Percentiles rank a stretch among this genome's conserved stretches.
Evolutionary conservation across 352 stramenopile genomes (phyloP).

Genomic region (Plasmopara muralis): DNA sequence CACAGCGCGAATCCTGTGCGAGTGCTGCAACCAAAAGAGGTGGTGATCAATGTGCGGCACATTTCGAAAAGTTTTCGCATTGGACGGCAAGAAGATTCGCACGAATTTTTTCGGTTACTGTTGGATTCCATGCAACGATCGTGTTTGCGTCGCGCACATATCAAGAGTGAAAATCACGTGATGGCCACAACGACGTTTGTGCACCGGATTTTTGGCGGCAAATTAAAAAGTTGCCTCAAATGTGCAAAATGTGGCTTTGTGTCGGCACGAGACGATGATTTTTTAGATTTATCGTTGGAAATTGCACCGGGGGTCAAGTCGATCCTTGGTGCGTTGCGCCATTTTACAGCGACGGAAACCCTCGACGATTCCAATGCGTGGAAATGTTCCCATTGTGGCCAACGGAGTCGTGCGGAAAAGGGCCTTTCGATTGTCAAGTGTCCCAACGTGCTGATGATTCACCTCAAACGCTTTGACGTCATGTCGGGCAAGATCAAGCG

Average conservation of each 20-base stretch:
- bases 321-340: constrained; percentile 62
- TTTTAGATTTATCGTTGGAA: constrained; percentile 87
- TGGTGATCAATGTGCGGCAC: constrained; percentile 83
- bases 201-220: constrained; percentile 81
- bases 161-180: constrained; percentile 62
- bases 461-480: constrained; percentile 88
- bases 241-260: constrained; percentile 80
- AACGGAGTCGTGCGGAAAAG: constrained; percentile 77
- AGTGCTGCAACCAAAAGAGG: constrained; percentile 67
- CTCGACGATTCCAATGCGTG: constrained; percentile 82
- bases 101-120: constrained; percentile 88
- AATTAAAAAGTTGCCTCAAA: constrained; percentile 75
- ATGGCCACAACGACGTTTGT: constrained; percentile 69
- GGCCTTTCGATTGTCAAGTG: constrained; percentile 68
- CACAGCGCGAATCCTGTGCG: constrained; percentile 34
- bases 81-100: constrained; percentile 85
- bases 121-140: constrained; percentile 83
- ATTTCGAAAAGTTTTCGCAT: constrained; percentile 84
- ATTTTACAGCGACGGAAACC: constrained; percentile 79
- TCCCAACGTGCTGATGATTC: constrained; percentile 84
- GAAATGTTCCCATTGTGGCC: constrained; percentile 77
- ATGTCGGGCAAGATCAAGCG: constrained; percentile 88
- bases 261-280: constrained; percentile 78
- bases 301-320: constrained; percentile 69
- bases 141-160: constrained; percentile 57